Base-by-base conservation (phyloP, 768 basidiomycete species). In the Amanita thiersii region DNA sequence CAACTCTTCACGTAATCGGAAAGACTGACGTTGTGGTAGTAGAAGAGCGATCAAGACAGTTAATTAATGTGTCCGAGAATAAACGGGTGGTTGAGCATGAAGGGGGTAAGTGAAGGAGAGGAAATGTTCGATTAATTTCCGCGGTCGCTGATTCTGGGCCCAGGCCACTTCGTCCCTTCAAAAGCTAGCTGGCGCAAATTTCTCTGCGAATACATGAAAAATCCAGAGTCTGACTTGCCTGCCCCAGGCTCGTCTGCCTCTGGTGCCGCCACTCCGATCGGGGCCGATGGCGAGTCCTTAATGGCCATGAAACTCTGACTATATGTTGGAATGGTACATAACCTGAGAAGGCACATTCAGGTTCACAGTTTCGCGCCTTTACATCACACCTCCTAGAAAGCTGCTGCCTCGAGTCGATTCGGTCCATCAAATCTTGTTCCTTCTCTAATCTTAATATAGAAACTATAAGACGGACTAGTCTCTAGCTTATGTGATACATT, bases 161-260 rank as follows among this genome's bases (percentile, higher is more conserved):
- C 50, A 89, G 87, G 86, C 5, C 88, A 92, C 57, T 87, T 88
- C 50, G 78, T 91, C 3, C 89, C 89, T 1, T 81, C 79, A 7
- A 86, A 82, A 50, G 76, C 72, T 1, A 70, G 63, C 31, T 92
- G 86, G 88, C 70, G 83, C 21, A 72, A 70, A 50, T 90, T 92
- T 59, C 63, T 91, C 39, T 69, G 69, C 36, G 73, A 73, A 5
- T 91, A 82, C 55, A 63, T 87, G 49, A 60, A 60, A 42, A 63
- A 78, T 53, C 79, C 79, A 8, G 55, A 51, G 9, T 66, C 61
- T 5, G 50, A 69, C 12, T 55, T 76, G 2, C 66, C 69, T 9
- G 71, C 75, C 10, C 79, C 77, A 3, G 50, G 52, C 15, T 69
- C 68, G 5, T 53, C 70, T 18, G 54, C 57, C 40, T 75, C 77